Conservation (phyloP, 192 early-diverging fungal genomes). For the Coemansia sp. region DNA sequence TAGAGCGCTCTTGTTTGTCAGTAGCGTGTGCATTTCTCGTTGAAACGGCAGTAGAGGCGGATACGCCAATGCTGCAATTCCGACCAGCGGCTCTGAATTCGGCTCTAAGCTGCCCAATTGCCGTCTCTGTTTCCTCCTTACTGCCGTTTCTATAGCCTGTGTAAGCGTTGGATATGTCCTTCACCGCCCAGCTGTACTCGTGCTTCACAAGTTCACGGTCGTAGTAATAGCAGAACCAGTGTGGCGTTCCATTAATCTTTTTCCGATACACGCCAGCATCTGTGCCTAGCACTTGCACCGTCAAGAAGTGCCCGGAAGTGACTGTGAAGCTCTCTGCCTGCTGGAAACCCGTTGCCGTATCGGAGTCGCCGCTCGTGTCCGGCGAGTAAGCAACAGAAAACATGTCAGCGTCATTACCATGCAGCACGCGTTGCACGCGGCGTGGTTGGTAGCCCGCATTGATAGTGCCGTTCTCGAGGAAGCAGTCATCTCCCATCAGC, state of each 20-base stretch:
- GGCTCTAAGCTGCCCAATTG: not conserved
- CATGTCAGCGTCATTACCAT: conserved; percentile 21
- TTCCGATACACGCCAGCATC: conserved; percentile 4
- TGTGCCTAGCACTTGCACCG: conserved; percentile 10
- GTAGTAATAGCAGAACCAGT: conserved; percentile 17
- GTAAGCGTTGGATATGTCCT: not conserved
- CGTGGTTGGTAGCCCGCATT: conserved; percentile 28
- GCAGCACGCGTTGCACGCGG: conserved; percentile 22
- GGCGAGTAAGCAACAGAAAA: conserved; percentile 18
- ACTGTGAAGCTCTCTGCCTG: conserved; percentile 19
- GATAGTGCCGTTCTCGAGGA: conserved; percentile 9
- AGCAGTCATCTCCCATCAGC: conserved; percentile 38
- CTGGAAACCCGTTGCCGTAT: not conserved
- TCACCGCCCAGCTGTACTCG: conserved; percentile 9
- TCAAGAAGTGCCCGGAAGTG: conserved; percentile 20
- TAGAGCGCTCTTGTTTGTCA: not conserved
- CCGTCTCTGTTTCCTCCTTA: not conserved
- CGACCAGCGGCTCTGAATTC: not conserved
- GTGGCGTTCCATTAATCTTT: not conserved
- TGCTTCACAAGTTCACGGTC: conserved; percentile 13
- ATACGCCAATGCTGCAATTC: not conserved
- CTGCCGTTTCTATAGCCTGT: not conserved
- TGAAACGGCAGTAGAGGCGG: not conserved
- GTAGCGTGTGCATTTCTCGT: not conserved
- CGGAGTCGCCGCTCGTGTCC: not conserved